These are phyloP conservation scores for Metahyphopichia silvanorum DNA, from an alignment of 805 yeast genomes.

Conservation along the genomic window DNA sequence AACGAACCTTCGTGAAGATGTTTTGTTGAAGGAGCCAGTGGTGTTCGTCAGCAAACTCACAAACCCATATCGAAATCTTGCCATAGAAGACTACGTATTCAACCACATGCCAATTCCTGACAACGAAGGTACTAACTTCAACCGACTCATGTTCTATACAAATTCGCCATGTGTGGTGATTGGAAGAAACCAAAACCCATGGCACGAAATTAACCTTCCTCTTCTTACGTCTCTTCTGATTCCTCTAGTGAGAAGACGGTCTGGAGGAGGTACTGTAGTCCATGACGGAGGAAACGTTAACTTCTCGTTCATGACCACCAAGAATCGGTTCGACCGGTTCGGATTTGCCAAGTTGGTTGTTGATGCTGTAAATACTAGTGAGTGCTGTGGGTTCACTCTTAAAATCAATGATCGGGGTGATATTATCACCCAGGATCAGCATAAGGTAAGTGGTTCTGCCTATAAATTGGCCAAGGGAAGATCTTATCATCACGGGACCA, in stretches of 20 bases:
- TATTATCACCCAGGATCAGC: conserved; percentile 45
- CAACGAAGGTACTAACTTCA: conserved; percentile 20
- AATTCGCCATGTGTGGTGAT: conserved; percentile 87
- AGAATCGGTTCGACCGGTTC: conserved; percentile 60
- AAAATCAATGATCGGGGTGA: conserved; percentile 77
- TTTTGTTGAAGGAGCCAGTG: conserved; percentile 37
- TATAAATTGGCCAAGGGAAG: conserved; percentile 78
- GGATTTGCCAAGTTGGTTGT: conserved; percentile 48
- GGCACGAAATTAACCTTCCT: conserved; percentile 75
- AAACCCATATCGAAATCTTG: conserved; percentile 74
- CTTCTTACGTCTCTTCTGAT: conserved; percentile 47
- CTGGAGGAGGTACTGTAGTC: conserved; percentile 97
- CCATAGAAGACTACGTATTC: conserved; percentile 79
- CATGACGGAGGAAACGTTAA: conserved; percentile 90
- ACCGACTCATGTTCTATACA: conserved; percentile 66
- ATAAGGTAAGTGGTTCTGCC: conserved; percentile 90
- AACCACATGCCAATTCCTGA: conserved; percentile 50
- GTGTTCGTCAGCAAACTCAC: conserved; percentile 55
- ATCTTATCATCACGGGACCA: conserved; percentile 94
- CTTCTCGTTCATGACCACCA: conserved; percentile 73
- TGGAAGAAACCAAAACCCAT: conserved; percentile 95
- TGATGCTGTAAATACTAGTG: conserved; percentile 21
- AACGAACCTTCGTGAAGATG: conserved; percentile 3
- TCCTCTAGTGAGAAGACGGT: conserved; percentile 71
- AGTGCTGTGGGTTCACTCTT: conserved; percentile 21